phyloP scores from a whole-genome alignment of 1,284 basidiomycete species.

The Xanthoconium separans region DNA sequence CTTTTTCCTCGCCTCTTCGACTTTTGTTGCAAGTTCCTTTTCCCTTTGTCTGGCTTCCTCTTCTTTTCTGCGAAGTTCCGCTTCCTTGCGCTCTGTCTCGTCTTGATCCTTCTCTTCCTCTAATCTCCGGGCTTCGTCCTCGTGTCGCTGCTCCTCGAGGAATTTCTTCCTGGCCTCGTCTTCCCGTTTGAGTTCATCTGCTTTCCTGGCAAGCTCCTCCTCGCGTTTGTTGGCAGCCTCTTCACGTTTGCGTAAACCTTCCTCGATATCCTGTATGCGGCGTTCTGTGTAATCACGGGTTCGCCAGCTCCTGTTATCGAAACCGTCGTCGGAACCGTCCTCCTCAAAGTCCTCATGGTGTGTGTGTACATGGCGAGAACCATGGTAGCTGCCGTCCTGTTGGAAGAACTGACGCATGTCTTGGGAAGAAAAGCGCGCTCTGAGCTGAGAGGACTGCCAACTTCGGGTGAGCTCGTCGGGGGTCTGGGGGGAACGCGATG shows the following conservation, averaged over 20 bases:
- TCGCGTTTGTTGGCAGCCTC: slow-evolving; percentile 34
- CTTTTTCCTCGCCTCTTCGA: slow-evolving; percentile 22
- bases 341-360: slow-evolving; percentile 33
- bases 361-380: slow-evolving; percentile 22
- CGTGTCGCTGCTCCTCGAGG: slow-evolving; percentile 22
- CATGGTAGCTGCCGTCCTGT: slow-evolving; percentile 16
- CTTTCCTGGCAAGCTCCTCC: slow-evolving; percentile 24
- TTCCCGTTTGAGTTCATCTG: slow-evolving; percentile 30
- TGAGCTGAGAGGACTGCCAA: slow-evolving; percentile 31
- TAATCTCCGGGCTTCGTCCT: slow-evolving; percentile 22
- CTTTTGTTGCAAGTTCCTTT: slow-evolving; percentile 20
- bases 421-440: slow-evolving; percentile 28
- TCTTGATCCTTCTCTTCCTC: slow-evolving; percentile 26
- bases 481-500: slow-evolving; percentile 30
- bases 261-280: slow-evolving; percentile 31
- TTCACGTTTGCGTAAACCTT: slow-evolving; percentile 27
- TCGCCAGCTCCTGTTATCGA: slow-evolving; percentile 31
- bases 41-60: slow-evolving; percentile 29
- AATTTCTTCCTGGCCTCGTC: slow-evolving; percentile 25
- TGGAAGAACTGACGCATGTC: slow-evolving; percentile 29
- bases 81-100: slow-evolving; percentile 23
- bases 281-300: slow-evolving; percentile 35
- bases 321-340: slow-evolving; percentile 36
- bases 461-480: slow-evolving; percentile 30
- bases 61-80: slow-evolving; percentile 32